Evolutionary conservation across 2,329 filamentous ascomycete genomes (phyloP).

Genomic region (Ascochyta fabae): DNA sequence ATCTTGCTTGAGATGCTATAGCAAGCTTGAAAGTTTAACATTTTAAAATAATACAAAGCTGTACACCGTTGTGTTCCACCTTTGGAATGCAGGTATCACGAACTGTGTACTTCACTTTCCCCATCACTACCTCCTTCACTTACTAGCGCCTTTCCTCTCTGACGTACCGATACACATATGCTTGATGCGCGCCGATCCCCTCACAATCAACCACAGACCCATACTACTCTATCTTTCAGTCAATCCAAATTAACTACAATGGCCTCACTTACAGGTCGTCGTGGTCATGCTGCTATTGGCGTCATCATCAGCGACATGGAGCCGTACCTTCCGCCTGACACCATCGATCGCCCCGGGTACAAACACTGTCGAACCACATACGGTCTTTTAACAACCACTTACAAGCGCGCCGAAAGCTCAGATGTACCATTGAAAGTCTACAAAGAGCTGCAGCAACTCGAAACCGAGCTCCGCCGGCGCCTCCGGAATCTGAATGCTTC

Average conservation of each 20-base stretch:
- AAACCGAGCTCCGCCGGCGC: constrained; percentile 22
- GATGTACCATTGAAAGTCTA: constrained; percentile 23
- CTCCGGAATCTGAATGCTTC: constrained; percentile 21
- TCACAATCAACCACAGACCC: neutral
- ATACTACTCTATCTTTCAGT: neutral
- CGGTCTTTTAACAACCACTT: constrained; percentile 24
- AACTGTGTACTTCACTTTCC: neutral
- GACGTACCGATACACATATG: neutral
- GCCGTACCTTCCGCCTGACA: constrained; percentile 25
- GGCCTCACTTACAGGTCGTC: neutral
- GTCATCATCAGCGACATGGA: constrained; percentile 28
- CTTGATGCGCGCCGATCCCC: neutral
- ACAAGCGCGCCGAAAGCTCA: constrained; percentile 18
- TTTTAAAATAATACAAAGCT: neutral
- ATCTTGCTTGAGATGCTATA: neutral
- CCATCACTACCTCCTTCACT: neutral
- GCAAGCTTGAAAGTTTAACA: neutral
- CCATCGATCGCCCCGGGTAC: constrained; percentile 23
- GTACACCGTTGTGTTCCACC: neutral
- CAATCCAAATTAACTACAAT: neutral
- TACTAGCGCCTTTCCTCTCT: neutral
- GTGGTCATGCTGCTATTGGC: constrained; percentile 25
- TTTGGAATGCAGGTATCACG: neutral
- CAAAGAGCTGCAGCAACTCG: constrained; percentile 24
- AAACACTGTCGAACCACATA: constrained; percentile 26